A percentile compares a stretch with the other conserved stretches of the same genome.
phyloP scores from a whole-genome alignment of 352 stramenopile species.

The Plasmopara viticola region DNA sequence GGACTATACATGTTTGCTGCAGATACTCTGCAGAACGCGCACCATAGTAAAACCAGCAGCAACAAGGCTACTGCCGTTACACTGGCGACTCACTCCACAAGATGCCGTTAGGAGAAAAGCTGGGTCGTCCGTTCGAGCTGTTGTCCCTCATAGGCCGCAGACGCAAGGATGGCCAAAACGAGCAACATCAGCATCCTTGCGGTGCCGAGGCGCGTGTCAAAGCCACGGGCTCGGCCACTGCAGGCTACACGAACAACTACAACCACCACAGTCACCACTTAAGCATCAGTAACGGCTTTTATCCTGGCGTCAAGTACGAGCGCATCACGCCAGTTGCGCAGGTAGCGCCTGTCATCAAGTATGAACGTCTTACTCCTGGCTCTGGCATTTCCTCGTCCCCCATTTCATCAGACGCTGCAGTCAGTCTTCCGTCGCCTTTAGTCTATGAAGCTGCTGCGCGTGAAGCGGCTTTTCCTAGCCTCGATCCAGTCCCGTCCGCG shows the following conservation, averaged over 20 bases:
- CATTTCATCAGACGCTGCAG: neutral
- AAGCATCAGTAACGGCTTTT: conserved; percentile 21
- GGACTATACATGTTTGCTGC: neutral
- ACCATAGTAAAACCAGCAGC: neutral
- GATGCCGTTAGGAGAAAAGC: conserved; percentile 52
- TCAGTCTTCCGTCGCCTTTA: conserved; percentile 26
- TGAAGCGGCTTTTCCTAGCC: conserved; percentile 31
- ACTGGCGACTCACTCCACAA: conserved; percentile 1
- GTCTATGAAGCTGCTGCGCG: conserved; percentile 35
- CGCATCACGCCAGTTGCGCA: conserved; percentile 29
- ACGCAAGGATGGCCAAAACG: conserved; percentile 35
- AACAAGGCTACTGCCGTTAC: neutral
- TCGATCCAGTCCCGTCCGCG: conserved; percentile 23
- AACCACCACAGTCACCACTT: conserved; percentile 10
- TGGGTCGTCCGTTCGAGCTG: conserved; percentile 53
- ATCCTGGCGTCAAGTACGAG: conserved; percentile 42
- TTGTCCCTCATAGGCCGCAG: conserved; percentile 58
- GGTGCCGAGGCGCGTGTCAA: conserved; percentile 18
- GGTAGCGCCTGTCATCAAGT: conserved; percentile 29
- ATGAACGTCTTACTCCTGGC: conserved; percentile 47
- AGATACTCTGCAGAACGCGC: conserved; percentile 3
- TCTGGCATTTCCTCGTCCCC: conserved; percentile 7
- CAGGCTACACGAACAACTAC: conserved; percentile 11
- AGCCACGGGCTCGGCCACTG: conserved; percentile 16
- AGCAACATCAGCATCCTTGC: conserved; percentile 14